These are phyloP conservation scores for Microdochium trichocladiopsis DNA, from an alignment of 2,329 filamentous ascomycete species.

Conservation along the genomic window DNA sequence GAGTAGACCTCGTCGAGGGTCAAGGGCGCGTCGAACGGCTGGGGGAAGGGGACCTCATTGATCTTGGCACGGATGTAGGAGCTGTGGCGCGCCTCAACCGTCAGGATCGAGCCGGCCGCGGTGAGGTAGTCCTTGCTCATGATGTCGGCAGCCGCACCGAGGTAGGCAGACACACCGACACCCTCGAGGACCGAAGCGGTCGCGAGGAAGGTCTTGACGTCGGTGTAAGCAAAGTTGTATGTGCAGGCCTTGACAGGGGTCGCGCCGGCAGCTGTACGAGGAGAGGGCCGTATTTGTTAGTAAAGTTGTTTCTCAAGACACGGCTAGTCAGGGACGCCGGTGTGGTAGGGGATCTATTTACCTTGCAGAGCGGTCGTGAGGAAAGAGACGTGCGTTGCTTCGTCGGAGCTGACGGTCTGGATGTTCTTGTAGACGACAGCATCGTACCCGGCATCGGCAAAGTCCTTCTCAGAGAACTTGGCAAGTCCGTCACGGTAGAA, in stretches of 20 bases:
- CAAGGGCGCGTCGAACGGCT: slow-evolving; percentile 54
- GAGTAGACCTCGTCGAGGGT: slow-evolving; percentile 53
- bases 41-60: slow-evolving; percentile 44
- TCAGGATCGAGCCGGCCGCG: slow-evolving; percentile 55
- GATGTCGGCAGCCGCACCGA: slow-evolving; percentile 54
- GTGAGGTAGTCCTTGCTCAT: slow-evolving; percentile 51
- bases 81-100: slow-evolving; percentile 58
- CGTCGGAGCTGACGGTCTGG: slow-evolving; percentile 47
- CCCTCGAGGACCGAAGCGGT: slow-evolving; percentile 47
- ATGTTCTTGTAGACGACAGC: slow-evolving; percentile 50
- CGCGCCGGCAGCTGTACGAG: slow-evolving; percentile 40
- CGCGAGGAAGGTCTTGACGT: slow-evolving; percentile 41
- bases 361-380: not conserved
- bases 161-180: slow-evolving; percentile 52
- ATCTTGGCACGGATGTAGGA: slow-evolving; percentile 49
- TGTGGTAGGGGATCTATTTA: too few relatives aligned
- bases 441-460: slow-evolving; percentile 42
- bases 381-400: slow-evolving; percentile 16
- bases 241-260: slow-evolving; percentile 44
- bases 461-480: slow-evolving; percentile 48
- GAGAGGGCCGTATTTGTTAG: slow-evolving; percentile 25
- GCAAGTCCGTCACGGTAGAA: slow-evolving; percentile 56
- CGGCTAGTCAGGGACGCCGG: not conserved
- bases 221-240: slow-evolving; percentile 46
- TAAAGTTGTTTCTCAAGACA: not conserved